phyloP scores from a whole-genome alignment of 2,329 filamentous ascomycete species.

The Colletotrichum sojae region DNA sequence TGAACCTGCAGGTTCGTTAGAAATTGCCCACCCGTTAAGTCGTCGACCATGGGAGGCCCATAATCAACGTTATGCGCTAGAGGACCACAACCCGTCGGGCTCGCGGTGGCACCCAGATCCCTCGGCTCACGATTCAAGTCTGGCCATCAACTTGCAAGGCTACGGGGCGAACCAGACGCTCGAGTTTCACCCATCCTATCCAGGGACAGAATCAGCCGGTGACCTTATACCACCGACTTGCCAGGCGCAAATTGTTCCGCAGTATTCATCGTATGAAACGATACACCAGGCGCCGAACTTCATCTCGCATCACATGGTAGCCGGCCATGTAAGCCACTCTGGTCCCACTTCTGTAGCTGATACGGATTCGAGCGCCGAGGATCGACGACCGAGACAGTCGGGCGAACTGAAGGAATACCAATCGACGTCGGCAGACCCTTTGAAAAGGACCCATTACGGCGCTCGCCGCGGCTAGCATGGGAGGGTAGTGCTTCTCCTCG shows the following conservation, averaged over 20 bases:
- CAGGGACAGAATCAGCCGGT: not conserved
- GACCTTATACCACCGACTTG: slow-evolving; percentile 12
- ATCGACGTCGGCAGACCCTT: slow-evolving; percentile 1
- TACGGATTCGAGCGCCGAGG: slow-evolving; percentile 17
- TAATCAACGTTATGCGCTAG: not conserved
- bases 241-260: not conserved
- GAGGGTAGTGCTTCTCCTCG: not conserved
- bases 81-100: not conserved
- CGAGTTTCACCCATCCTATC: slow-evolving; percentile 18
- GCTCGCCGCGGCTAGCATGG: not conserved
- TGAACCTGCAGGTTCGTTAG: not conserved
- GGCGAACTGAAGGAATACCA: not conserved
- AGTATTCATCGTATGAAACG: slow-evolving; percentile 20
- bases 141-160: slow-evolving; percentile 10
- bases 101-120: slow-evolving; percentile 5
- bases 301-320: slow-evolving; percentile 5
- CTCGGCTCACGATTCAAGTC: not conserved
- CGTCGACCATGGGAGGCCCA: no score
- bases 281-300: slow-evolving; percentile 9
- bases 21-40: not conserved
- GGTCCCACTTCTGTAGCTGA: slow-evolving; percentile 11
- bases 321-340: not conserved
- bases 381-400: slow-evolving; percentile 4
- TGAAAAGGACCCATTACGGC: slow-evolving; percentile 4
- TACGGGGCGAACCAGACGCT: slow-evolving; percentile 21